Percentiles rank a stretch among this genome's conserved stretches.
phyloP scores from a whole-genome alignment of 208 protist genomes.

The Trypanosoma caninum region DNA sequence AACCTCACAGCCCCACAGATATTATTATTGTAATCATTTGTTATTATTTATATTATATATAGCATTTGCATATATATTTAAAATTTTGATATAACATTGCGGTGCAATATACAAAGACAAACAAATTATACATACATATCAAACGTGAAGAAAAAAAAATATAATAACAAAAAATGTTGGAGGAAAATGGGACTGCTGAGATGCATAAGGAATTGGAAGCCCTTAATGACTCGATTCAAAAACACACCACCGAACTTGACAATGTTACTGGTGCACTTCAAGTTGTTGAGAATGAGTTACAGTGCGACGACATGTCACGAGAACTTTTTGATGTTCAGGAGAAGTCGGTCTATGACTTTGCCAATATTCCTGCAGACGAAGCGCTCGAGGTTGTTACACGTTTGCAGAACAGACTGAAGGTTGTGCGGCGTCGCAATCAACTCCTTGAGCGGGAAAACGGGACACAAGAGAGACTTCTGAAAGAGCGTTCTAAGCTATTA shows the following conservation, averaged over 20 bases:
- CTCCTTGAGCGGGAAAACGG: conserved; percentile 68
- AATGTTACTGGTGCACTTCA: conserved; percentile 37
- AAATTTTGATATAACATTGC: too few species aligned
- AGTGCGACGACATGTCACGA: conserved; percentile 57
- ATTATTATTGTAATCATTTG: too few species aligned
- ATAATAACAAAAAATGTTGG: conserved; percentile 4
- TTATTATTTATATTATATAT: too few species aligned
- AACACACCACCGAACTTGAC: conserved; percentile 49
- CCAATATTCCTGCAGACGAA: conserved; percentile 77
- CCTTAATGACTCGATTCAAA: conserved; percentile 52
- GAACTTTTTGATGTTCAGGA: conserved; percentile 68
- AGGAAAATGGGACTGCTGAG: conserved; percentile 17
- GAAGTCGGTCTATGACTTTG: conserved; percentile 23
- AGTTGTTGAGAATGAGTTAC: conserved; percentile 62
- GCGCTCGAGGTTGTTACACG: conserved; percentile 79
- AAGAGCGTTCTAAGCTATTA: conserved; percentile 54
- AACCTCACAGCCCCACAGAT: too few species aligned
- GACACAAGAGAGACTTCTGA: conserved; percentile 59
- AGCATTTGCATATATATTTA: too few species aligned
- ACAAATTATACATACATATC: background rate
- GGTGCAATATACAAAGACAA: too few species aligned
- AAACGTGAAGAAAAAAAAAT: conserved; percentile 3
- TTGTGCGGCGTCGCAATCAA: conserved; percentile 72
- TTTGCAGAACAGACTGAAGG: conserved; percentile 86
- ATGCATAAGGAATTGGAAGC: conserved; percentile 54